These are phyloP conservation scores for Penicillium macrosclerotiorum DNA, from an alignment of 495 filamentous ascomycete species.

Conservation along the genomic window DNA sequence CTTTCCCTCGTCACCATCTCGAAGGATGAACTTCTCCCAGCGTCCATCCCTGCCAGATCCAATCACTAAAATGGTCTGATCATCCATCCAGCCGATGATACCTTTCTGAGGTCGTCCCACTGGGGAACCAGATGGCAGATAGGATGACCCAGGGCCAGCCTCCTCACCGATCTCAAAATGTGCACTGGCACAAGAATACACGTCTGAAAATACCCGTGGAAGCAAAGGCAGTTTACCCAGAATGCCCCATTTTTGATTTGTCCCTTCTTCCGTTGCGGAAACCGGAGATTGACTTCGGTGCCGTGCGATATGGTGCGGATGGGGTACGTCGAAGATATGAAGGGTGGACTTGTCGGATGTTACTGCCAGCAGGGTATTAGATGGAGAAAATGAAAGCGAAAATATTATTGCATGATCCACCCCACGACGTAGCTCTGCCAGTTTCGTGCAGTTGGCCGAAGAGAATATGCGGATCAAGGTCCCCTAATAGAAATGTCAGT, in stretches of 20 bases:
- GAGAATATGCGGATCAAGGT: conserved; percentile 85
- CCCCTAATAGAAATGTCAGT: conserved; percentile 50
- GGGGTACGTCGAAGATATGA: conserved; percentile 82
- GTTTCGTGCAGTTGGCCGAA: conserved; percentile 69
- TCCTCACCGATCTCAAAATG: conserved; percentile 81
- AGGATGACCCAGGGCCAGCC: conserved; percentile 39
- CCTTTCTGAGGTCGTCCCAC: conserved; percentile 67
- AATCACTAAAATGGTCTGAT: conserved; percentile 67
- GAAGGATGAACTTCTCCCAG: conserved; percentile 80
- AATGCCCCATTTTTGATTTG: conserved; percentile 74
- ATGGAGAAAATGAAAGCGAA: conserved; percentile 82
- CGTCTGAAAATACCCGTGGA: conserved; percentile 77
- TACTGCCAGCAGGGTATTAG: conserved; percentile 73
- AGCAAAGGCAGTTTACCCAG: conserved; percentile 74
- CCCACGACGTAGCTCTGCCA: conserved; percentile 82
- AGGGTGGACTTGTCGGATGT: conserved; percentile 97
- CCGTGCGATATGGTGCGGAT: conserved; percentile 29
- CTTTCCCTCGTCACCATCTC: conserved; percentile 60
- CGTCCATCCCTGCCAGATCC: conserved; percentile 77
- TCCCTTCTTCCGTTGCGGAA: conserved; percentile 41
- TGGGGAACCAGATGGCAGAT: conserved; percentile 44
- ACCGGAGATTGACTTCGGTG: conserved; percentile 37
- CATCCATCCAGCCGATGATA: conserved; percentile 70
- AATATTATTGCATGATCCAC: conserved; percentile 86
- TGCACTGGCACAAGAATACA: conserved; percentile 72